Evolutionary conservation across 257 asterid species (phyloP).

Genomic region (Buddleja alternifolia): DNA sequence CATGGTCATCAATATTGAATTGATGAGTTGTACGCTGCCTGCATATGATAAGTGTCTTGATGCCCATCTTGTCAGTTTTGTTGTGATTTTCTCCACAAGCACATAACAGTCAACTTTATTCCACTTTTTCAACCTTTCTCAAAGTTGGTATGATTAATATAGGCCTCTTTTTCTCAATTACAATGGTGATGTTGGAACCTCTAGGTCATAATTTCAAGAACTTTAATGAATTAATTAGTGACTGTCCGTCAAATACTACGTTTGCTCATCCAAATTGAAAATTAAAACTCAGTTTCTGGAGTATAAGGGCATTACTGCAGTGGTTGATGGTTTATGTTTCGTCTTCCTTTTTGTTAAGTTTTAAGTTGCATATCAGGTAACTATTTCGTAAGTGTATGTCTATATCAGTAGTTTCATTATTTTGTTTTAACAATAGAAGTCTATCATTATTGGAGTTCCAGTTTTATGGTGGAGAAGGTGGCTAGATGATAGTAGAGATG

Average conservation of each 20-base stretch:
- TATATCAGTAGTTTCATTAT: background rate
- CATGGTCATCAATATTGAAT: too few relatives aligned
- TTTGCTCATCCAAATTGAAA: background rate
- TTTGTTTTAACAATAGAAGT: background rate
- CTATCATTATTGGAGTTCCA: background rate
- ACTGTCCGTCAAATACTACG: background rate
- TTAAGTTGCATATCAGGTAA: background rate
- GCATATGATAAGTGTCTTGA: too few relatives aligned
- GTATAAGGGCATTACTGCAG: background rate
- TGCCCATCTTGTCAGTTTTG: too few relatives aligned
- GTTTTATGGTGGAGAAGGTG: background rate
- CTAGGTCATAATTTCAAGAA: background rate
- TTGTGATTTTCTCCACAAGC: too few relatives aligned
- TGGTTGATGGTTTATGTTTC: background rate
- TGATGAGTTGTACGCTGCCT: too few relatives aligned
- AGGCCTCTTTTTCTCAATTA: background rate
- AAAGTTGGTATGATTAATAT: background rate
- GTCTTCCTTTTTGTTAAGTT: conserved; percentile 13
- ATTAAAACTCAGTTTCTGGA: background rate
- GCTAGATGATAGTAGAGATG: conserved; percentile 12
- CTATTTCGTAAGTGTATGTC: background rate
- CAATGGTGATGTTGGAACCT: background rate
- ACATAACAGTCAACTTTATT: too few relatives aligned
- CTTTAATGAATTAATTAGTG: background rate
- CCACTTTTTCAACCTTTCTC: background rate